Percentiles rank a stretch among this genome's conserved stretches.
These are phyloP conservation scores for Hortiboletus flavorubellus DNA, from an alignment of 768 basidiomycete genomes.

Conservation along the genomic window DNA sequence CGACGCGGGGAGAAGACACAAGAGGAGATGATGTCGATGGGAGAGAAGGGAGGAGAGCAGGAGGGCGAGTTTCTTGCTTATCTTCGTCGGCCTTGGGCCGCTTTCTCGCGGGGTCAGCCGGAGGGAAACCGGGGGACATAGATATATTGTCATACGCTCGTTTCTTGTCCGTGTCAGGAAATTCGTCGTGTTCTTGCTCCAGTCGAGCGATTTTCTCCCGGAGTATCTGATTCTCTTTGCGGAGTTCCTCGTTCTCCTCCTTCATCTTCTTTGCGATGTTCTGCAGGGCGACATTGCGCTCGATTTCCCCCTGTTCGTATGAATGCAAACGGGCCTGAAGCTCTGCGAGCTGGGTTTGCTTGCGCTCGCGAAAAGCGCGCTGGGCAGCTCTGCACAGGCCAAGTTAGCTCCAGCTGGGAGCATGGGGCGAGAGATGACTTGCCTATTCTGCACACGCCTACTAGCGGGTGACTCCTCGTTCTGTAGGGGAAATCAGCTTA, in stretches of 20 bases:
- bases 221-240: constrained; percentile 61
- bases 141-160: constrained; percentile 55
- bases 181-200: constrained; percentile 36
- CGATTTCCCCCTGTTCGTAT: constrained; percentile 89
- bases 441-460: constrained; percentile 78
- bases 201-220: constrained; percentile 46
- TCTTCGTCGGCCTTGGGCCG: constrained; percentile 32
- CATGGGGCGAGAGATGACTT: constrained; percentile 8
- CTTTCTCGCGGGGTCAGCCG: constrained; percentile 35
- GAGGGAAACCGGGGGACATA: constrained; percentile 21
- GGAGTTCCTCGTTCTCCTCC: constrained; percentile 78
- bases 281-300: constrained; percentile 82
- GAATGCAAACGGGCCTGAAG: constrained; percentile 81
- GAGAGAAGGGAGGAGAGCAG: constrained; percentile 22
- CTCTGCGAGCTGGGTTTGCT: constrained; percentile 84
- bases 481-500: constrained; percentile 12
- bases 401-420: constrained; percentile 5
- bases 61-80: constrained; percentile 15
- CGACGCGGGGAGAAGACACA: constrained; percentile 49
- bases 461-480: constrained; percentile 52
- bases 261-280: constrained; percentile 79
- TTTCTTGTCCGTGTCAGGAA: constrained; percentile 47
- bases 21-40: constrained; percentile 44
- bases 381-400: constrained; percentile 67
- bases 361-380: constrained; percentile 86